Evolutionary conservation across 2,329 filamentous ascomycete species (phyloP), one percentile per base, ranked within the genome.

Genomic region (Xylariaceae sp.): DNA sequence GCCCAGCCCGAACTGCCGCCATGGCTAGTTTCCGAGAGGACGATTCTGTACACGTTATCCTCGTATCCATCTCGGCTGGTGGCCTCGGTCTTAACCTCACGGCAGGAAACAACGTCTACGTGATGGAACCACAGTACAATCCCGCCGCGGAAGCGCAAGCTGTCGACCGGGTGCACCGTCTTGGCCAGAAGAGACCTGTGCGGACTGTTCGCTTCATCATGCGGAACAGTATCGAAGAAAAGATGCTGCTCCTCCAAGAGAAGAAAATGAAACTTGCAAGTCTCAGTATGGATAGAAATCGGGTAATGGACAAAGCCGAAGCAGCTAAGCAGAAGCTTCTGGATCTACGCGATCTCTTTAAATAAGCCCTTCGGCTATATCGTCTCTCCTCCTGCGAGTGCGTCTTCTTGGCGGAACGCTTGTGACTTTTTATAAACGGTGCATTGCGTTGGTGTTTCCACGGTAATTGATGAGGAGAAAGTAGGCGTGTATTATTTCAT

Each of bases 101-200:
- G 0, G 80, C 89, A 0, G 93, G 88, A 26, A 94, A 86, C 68
- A 88, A 84, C 50, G 93, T 95, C 11, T 97, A 94, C 70, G 89
- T 97, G 65, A 97, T 99, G 93, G 94, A 99, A 70, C 94, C 94
- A 4, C 92, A 97, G 68, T 99, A 93, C 76, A 99, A 99, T 67
- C 94, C 94, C 0, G 92, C 92, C 0, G 91, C 92, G 0, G 93
- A 99, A 72, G 90, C 92, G 4, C 94, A 99, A 73, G 94, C 94
- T 2, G 82, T 97, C 6, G 94, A 97, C 70, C 90, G 94, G 24
- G 91, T 99, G 5, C 92, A 96, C 70, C 86, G 92, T 15, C 78
- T 97, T 1, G 92, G 94, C 0, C 94, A 99, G 76, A 94, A 84
- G 64, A 81, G 94, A n/a, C 83, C 87, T 10, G 94, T 99, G 0